A percentile compares a stretch with the other conserved stretches of the same genome.
Evolutionary conservation across 2,329 filamentous ascomycete genomes (phyloP).

Genomic region (Penicillium sp.): DNA sequence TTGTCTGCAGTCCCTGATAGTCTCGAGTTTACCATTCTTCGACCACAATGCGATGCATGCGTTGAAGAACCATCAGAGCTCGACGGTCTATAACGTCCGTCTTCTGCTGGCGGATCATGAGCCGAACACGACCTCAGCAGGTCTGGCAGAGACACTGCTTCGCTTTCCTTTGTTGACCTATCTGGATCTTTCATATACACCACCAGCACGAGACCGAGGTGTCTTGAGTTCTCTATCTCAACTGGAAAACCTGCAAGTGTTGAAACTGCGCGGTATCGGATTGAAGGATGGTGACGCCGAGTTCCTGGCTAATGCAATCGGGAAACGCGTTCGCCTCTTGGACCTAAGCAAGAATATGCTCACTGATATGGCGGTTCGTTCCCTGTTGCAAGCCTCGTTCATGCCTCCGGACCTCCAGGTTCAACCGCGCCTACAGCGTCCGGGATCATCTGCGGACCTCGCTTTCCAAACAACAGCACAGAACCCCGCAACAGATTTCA

Average conservation of each 20-base stretch:
- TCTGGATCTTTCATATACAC: constrained; percentile 57
- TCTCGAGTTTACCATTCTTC: constrained; percentile 60
- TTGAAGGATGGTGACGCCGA: constrained; percentile 54
- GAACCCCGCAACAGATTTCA: constrained; percentile 17
- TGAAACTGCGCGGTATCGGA: constrained; percentile 56
- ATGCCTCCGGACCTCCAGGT: constrained; percentile 16
- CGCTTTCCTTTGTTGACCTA: constrained; percentile 57
- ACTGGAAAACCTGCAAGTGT: constrained; percentile 53
- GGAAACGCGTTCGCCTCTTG: constrained; percentile 53
- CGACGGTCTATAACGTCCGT: constrained; percentile 48
- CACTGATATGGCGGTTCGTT: constrained; percentile 55
- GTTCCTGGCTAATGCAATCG: constrained; percentile 53
- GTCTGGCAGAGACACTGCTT: constrained; percentile 52
- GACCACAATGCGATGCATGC: constrained; percentile 58
- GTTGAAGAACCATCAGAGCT: constrained; percentile 36
- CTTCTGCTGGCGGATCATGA: constrained; percentile 58
- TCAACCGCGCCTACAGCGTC: constrained; percentile 3
- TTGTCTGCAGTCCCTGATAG: constrained; percentile 58
- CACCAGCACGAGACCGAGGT: constrained; percentile 47
- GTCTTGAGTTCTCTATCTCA: constrained; percentile 50
- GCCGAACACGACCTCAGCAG: constrained; percentile 57
- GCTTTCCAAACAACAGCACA: constrained; percentile 9
- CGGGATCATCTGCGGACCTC: constrained; percentile 7
- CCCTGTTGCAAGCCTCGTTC: constrained; percentile 54
- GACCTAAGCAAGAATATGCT: constrained; percentile 58